These are phyloP conservation scores for Choanephora cucurbitarum DNA, from an alignment of 371 early-diverging fungal genomes.

Conservation along the genomic window DNA sequence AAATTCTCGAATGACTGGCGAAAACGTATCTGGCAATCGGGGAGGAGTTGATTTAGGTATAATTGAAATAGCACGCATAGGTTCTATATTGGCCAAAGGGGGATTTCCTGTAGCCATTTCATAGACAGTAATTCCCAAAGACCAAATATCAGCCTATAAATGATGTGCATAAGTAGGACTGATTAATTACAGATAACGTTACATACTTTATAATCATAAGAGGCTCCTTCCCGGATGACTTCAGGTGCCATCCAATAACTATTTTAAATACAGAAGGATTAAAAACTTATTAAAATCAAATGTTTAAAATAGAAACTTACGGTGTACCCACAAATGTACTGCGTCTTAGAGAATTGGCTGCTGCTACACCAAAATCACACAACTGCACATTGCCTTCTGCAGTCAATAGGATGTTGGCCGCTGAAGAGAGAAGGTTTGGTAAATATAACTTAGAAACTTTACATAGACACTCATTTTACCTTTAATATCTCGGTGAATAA, in stretches of 20 bases:
- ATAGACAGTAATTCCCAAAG: slow-evolving; percentile 94
- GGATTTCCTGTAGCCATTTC: slow-evolving; percentile 96
- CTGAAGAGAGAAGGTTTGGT: slow-evolving; percentile 26
- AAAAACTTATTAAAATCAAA: slow-evolving; percentile 5
- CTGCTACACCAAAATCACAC: slow-evolving; percentile 92
- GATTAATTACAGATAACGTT: too few relatives aligned
- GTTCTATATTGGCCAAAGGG: slow-evolving; percentile 91
- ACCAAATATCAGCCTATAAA: slow-evolving; percentile 87
- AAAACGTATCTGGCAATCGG: slow-evolving; percentile 71
- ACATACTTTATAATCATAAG: slow-evolving; percentile 77
- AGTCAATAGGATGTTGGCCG: slow-evolving; percentile 93
- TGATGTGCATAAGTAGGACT: too few relatives aligned
- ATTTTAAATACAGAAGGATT: slow-evolving; percentile 6
- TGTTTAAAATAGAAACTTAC: slow-evolving; percentile 41
- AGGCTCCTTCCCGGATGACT: slow-evolving; percentile 79
- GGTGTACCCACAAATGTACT: slow-evolving; percentile 92
- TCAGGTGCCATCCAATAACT: slow-evolving; percentile 93
- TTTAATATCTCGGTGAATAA: slow-evolving; percentile 98
- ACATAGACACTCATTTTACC: slow-evolving; percentile 47
- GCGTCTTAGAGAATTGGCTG: slow-evolving; percentile 70
- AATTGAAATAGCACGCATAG: slow-evolving; percentile 86
- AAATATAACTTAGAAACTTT: neutral
- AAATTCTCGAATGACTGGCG: slow-evolving; percentile 86
- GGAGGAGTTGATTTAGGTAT: slow-evolving; percentile 81
- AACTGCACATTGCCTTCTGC: slow-evolving; percentile 90